Base-by-base conservation (phyloP, 495 filamentous ascomycete species). In the Tuber microsphaerosporum region DNA sequence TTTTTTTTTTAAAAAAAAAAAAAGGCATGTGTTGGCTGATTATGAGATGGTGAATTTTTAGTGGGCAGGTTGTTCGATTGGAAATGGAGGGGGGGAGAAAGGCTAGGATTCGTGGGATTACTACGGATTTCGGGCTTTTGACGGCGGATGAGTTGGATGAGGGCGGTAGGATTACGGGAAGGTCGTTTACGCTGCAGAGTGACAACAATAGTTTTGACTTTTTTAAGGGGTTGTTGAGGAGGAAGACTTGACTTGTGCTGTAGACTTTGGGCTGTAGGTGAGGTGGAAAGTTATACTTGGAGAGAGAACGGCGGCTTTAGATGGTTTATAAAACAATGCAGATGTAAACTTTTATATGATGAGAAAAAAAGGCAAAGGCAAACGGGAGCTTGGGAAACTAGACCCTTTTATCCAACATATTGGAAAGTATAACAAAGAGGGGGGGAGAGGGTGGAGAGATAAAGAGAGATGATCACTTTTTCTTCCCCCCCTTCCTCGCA, bases 141-240 rank as follows among this genome's bases (percentile, higher is more conserved):
- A 86, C 89, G 74, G 94, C 90, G 1, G 92, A 97, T 82, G 95
- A 98, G 86, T 79, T 97, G 71, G 91, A 97, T 83, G 95, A 97
- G 85, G 79, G 91, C 68, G 93, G 92, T 79, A 84, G 89, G 75
- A 83, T 86, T 1, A 97, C 93, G 16, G 94, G 94, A 1, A 91
- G 88, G 83, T 86, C 91, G 68, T 94, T 90, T 87, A 89, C 91
- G 82, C 85, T 99, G 84, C 94, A 97, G 86, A 97, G 92, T 84
- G 95, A 99, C 81, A 93, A 93, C 81, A 99, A 99, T 81, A 97
- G 93, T 85, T 99, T 99, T 86, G 96, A 99, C 85, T 99, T 97
- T 85, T 94, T 97, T 84, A 91, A 87, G 82, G 95, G 95, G 0
- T 83, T 99, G 84, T 84, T 99, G 71, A 93, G 89, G 87, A 88